Conservation (phyloP, 1,139 yeast species). For the Kodamaea suecica region DNA sequence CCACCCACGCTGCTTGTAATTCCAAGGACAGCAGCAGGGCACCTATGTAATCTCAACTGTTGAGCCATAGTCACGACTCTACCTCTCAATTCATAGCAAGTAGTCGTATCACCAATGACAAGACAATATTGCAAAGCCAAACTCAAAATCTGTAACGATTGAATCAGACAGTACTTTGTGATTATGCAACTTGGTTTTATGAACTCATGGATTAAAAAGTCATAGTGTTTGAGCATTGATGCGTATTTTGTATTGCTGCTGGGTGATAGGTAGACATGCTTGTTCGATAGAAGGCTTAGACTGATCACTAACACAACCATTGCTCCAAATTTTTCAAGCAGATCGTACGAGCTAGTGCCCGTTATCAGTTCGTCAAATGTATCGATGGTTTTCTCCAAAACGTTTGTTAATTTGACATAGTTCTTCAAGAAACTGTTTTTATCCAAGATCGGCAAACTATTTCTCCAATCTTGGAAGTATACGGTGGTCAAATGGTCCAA, state of each 20-base stretch:
- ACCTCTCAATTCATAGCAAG: slow-evolving; percentile 74
- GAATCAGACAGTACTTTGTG: slow-evolving; percentile 59
- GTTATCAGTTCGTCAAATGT: slow-evolving; percentile 1
- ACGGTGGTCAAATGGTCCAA: slow-evolving; percentile 55
- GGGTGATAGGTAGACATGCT: slow-evolving; percentile 22
- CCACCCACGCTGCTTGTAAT: slow-evolving; percentile 31
- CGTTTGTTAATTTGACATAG: slow-evolving; percentile 48
- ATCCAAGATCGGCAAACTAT: slow-evolving; percentile 65
- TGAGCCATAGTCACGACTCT: slow-evolving; percentile 80
- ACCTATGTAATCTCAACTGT: slow-evolving; percentile 78
- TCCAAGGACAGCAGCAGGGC: slow-evolving; percentile 78
- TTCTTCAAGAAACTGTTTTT: slow-evolving; percentile 59
- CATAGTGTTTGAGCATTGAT: slow-evolving; percentile 42
- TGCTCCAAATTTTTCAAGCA: slow-evolving; percentile 59
- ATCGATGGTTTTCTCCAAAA: slow-evolving; percentile 29
- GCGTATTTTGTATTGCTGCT: slow-evolving; percentile 19
- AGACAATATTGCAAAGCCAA: slow-evolving; percentile 70
- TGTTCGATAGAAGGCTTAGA: slow-evolving; percentile 52
- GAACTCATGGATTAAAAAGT: slow-evolving; percentile 50
- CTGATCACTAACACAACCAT: slow-evolving; percentile 56
- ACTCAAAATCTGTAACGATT: slow-evolving; percentile 66
- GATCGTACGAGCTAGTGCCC: slow-evolving; percentile 23
- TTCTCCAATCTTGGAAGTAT: slow-evolving; percentile 80
- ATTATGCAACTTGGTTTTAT: slow-evolving; percentile 50
- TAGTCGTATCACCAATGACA: slow-evolving; percentile 69